Evolutionary conservation across 805 yeast genomes (phyloP).

Genomic region (Cephaloascus fragrans): DNA sequence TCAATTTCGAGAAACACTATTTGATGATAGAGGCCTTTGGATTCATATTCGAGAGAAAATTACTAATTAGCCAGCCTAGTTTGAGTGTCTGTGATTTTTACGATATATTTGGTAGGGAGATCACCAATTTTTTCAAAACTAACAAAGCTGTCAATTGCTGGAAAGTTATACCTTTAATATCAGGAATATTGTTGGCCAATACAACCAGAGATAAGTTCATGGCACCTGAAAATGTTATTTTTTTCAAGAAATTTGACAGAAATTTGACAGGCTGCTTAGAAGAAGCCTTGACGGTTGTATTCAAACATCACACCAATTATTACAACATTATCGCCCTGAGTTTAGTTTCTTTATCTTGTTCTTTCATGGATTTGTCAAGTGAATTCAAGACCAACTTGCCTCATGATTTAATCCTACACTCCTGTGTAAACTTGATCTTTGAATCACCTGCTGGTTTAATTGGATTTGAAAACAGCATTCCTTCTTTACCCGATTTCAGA

Average conservation of each 20-base stretch:
- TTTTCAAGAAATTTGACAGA: background rate
- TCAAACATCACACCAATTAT: constrained; percentile 1
- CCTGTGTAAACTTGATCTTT: background rate
- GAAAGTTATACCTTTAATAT: constrained; percentile 37
- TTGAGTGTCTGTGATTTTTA: constrained; percentile 34
- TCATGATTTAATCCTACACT: background rate
- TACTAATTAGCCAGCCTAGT: constrained; percentile 37
- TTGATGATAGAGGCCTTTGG: constrained; percentile 38
- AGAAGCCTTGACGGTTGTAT: background rate
- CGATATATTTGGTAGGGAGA: constrained; percentile 21
- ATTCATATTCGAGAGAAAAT: constrained; percentile 33
- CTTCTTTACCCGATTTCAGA: background rate
- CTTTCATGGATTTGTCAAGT: background rate
- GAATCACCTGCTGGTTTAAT: background rate
- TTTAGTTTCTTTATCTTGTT: background rate
- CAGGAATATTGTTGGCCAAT: constrained; percentile 33
- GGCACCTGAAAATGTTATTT: background rate
- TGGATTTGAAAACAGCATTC: background rate
- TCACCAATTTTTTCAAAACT: constrained; percentile 17
- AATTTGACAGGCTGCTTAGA: background rate
- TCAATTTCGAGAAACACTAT: constrained; percentile 20
- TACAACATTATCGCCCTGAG: background rate
- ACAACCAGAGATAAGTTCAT: constrained; percentile 18
- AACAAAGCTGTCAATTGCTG: constrained; percentile 23
- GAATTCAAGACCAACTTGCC: background rate